Conservation (phyloP, 441 rosid genomes). For the Corymbia calophylla region DNA sequence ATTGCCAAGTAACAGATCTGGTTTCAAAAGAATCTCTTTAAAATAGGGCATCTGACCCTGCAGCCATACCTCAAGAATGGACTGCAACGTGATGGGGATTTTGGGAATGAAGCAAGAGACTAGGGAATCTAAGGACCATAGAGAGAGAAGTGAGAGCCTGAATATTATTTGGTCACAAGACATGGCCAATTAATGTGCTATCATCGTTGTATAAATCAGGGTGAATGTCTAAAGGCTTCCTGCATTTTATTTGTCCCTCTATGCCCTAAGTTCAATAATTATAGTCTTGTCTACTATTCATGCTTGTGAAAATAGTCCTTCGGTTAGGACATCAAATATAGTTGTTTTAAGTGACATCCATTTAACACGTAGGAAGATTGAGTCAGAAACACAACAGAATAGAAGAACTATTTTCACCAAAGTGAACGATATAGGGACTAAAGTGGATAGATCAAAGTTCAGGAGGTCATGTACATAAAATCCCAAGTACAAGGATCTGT, state of each 20-base stretch:
- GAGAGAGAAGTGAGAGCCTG: neutral
- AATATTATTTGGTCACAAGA: neutral
- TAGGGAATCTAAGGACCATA: neutral
- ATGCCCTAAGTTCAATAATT: neutral
- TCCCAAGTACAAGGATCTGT: neutral
- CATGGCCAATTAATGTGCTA: neutral
- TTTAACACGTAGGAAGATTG: neutral
- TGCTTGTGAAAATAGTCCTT: neutral
- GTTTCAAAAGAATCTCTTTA: neutral
- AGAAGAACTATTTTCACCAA: neutral
- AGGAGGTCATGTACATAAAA: neutral
- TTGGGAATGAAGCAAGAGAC: neutral
- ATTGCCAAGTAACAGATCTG: neutral
- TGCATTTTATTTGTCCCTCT: neutral
- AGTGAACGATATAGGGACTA: neutral
- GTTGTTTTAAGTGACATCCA: neutral
- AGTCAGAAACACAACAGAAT: neutral
- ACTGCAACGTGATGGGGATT: neutral
- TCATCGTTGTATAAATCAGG: neutral
- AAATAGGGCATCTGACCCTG: neutral
- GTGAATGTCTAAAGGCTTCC: neutral
- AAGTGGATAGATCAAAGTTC: neutral
- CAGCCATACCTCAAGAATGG: neutral
- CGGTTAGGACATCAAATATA: neutral
- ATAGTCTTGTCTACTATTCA: neutral